Base-by-base conservation (phyloP, 1,139 yeast genomes). In the Lodderomyces theae region DNA sequence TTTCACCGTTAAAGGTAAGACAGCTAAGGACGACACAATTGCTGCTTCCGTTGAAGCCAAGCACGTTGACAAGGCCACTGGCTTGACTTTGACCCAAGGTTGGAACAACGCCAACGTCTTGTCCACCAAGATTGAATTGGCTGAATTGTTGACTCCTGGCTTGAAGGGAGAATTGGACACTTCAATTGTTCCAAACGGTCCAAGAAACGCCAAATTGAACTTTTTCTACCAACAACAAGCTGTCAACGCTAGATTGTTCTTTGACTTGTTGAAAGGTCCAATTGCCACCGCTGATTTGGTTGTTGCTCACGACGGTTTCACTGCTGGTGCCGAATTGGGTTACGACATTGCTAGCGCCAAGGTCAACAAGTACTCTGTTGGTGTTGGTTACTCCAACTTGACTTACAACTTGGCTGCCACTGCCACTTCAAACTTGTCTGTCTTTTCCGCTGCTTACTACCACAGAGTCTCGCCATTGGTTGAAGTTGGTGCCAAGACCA, bases 401-500 rank as follows among this genome's bases (percentile, higher is more conserved):
- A 77, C 80, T 58, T 90, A 89, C 81, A 77, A 95, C 49, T 81
- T 92, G 54, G 89, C 96, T 50, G 78, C 92, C 52, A 81, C 94
- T 57, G 89, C 95, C 59, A 79, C 94, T 64, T 81, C 86, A 76
- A 88, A 89, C 81, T 79, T 90, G 66, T 80, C 89, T 46, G 83
- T 90, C 54, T 88, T 85, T 80, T 77, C 96, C 45, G 97, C 97
- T 58, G 92, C 96, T 57, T 89, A 90, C 82, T 92, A 82, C 89
- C 97, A 92, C 85, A 86, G 79, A 71, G 95, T 92, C 52, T 80
- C 89, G 57, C 86, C 94, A 52, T 72, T 75, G 58, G 89, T 92
- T 57, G 96, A 92, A 79, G 96, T 90, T 58, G 97, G 97, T 75
- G 96, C 97, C 59, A 90, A 86, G 79, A 96, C 97, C 61, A 83